Percentiles rank a stretch among this genome's conserved stretches.
Evolutionary conservation across 176 grass and related monocot species (phyloP).

Genomic region (Thalia dealbata): DNA sequence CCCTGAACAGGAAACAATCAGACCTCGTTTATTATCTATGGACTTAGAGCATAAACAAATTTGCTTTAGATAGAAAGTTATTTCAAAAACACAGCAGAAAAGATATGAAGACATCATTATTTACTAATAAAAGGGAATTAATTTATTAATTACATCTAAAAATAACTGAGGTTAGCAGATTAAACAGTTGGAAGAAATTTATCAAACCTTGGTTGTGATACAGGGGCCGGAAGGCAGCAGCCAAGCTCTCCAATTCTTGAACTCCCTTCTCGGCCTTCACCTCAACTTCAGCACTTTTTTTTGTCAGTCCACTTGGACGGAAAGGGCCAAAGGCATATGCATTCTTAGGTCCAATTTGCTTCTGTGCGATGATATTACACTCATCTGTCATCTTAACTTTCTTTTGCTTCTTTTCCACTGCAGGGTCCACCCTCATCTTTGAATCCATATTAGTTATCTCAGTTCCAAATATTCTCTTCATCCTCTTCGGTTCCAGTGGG

Average conservation of each 20-base stretch:
- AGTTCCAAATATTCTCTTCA: constrained; percentile 70
- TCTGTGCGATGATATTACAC: constrained; percentile 37
- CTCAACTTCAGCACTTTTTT: constrained; percentile 22
- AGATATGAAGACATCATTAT: too few species aligned
- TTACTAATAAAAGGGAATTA: too few species aligned
- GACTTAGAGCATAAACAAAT: too few species aligned
- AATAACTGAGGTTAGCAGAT: too few species aligned
- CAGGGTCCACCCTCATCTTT: constrained; percentile 27
- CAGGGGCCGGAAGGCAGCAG: constrained; percentile 46
- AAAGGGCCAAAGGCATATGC: constrained; percentile 83
- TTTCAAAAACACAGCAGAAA: too few species aligned
- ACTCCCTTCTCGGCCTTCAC: constrained; percentile 26
- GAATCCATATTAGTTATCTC: constrained; percentile 63
- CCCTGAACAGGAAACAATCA: too few species aligned
- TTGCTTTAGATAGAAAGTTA: too few species aligned
- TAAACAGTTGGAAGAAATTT: not conserved
- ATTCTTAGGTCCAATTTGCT: constrained; percentile 24
- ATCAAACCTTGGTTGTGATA: constrained; percentile 85
- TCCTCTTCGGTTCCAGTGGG: constrained; percentile 15
- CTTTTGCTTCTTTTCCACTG: constrained; percentile 36
- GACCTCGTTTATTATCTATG: too few species aligned
- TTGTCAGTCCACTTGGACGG: constrained; percentile 41
- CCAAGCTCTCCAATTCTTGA: constrained; percentile 64
- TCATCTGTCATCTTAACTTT: constrained; percentile 16
- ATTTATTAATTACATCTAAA: too few species aligned